Percentiles rank a stretch among this genome's conserved stretches.
Conservation (phyloP, 2,329 filamentous ascomycete species). For the Colletotrichum cereale region DNA sequence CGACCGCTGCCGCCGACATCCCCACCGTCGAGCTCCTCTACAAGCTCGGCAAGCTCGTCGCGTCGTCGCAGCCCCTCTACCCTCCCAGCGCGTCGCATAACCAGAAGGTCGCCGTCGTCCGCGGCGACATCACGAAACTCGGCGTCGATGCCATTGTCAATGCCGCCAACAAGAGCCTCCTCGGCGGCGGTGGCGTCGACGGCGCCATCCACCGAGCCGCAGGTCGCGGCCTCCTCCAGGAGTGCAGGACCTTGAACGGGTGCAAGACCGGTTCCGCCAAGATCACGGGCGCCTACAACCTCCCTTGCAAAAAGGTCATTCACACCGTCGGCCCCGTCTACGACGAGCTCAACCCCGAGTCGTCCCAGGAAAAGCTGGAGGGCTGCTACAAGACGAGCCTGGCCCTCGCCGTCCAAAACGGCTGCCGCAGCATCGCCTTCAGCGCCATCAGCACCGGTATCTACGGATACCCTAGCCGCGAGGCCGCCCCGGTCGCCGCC, state of each 20-base stretch:
- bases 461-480: slow-evolving; percentile 84
- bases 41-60: slow-evolving; percentile 63
- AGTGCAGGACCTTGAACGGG: slow-evolving; percentile 79
- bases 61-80: slow-evolving; percentile 42
- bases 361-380: slow-evolving; percentile 62
- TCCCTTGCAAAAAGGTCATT: slow-evolving; percentile 85
- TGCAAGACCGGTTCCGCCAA: slow-evolving; percentile 85
- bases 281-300: slow-evolving; percentile 81
- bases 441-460: slow-evolving; percentile 88
- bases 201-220: slow-evolving; percentile 89
- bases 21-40: slow-evolving; percentile 76
- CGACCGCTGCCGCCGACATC: slow-evolving; percentile 65
- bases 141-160: slow-evolving; percentile 89
- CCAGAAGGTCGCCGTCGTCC: slow-evolving; percentile 76
- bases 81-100: slow-evolving; percentile 67
- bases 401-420: slow-evolving; percentile 76
- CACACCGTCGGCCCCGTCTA: slow-evolving; percentile 93
- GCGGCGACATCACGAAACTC: slow-evolving; percentile 85
- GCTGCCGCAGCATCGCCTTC: slow-evolving; percentile 82
- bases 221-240: slow-evolving; percentile 74
- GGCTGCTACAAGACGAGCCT: slow-evolving; percentile 80
- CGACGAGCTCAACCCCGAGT: slow-evolving; percentile 52
- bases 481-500: slow-evolving; percentile 80
- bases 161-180: slow-evolving; percentile 83
- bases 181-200: slow-evolving; percentile 92